phyloP scores from a whole-genome alignment of 2,329 filamentous ascomycete genomes.

The Diaporthe capsici region DNA sequence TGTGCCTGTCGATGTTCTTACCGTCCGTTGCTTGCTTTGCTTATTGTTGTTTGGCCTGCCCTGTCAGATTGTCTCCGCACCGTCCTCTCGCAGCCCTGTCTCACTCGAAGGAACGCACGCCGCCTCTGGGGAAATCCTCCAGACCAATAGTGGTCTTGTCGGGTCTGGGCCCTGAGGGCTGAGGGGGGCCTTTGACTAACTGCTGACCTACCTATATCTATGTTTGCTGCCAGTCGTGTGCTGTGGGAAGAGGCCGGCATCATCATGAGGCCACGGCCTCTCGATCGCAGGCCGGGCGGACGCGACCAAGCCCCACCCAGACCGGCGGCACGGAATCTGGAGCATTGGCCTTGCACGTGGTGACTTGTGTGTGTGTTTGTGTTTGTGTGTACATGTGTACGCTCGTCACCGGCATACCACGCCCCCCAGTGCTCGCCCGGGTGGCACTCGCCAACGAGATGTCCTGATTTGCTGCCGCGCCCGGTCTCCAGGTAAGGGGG shows the following conservation, averaged over 20 bases:
- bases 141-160: slow-evolving; percentile 9
- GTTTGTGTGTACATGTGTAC: neutral
- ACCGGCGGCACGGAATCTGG: neutral
- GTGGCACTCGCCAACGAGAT: slow-evolving; percentile 18
- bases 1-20: slow-evolving; percentile 3
- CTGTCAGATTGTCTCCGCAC: slow-evolving; percentile 16
- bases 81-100: slow-evolving; percentile 17
- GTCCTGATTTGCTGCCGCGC: slow-evolving; percentile 17
- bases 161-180: neutral
- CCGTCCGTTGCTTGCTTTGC: slow-evolving; percentile 6
- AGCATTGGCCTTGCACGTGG: neutral
- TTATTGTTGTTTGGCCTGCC: neutral
- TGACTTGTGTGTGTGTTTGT: neutral
- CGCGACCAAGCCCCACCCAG: no score
- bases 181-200: neutral
- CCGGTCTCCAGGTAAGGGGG: neutral
- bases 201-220: slow-evolving; percentile 16
- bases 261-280: neutral
- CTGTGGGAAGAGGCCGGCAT: neutral
- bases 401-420: neutral
- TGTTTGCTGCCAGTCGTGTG: neutral
- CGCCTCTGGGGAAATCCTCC: slow-evolving; percentile 14
- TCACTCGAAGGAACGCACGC: slow-evolving; percentile 26
- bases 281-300: neutral
- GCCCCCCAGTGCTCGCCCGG: neutral